These are phyloP conservation scores for Pyrenochaeta sp. DNA, from an alignment of 2,329 filamentous ascomycete genomes.

Conservation along the genomic window DNA sequence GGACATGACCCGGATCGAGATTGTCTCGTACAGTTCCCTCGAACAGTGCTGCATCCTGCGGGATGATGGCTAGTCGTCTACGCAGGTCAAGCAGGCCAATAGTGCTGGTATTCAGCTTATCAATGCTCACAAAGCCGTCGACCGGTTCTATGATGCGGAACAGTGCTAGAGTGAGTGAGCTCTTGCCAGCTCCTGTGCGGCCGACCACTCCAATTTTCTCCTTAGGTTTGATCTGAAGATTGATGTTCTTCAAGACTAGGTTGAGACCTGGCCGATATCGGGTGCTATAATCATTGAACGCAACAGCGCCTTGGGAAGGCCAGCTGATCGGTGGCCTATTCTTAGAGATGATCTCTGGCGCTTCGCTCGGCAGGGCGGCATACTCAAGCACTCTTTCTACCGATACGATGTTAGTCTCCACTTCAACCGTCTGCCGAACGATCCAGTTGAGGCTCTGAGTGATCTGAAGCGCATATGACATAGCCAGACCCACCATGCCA, in stretches of 20 bases:
- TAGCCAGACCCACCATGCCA: slow-evolving; percentile 87
- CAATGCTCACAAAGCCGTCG: slow-evolving; percentile 85
- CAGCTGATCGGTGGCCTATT: slow-evolving; percentile 87
- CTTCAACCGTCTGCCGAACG: slow-evolving; percentile 96
- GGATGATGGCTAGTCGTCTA: slow-evolving; percentile 91
- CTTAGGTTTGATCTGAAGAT: slow-evolving; percentile 88
- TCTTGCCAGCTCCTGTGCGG: slow-evolving; percentile 95
- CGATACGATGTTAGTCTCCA: slow-evolving; percentile 99
- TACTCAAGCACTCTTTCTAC: slow-evolving; percentile 98
- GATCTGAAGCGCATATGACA: slow-evolving; percentile 98
- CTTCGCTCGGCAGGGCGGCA: slow-evolving; percentile 87
- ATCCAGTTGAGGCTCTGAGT: slow-evolving; percentile 99
- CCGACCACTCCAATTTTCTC: slow-evolving; percentile 99
- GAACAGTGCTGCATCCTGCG: slow-evolving; percentile 95
- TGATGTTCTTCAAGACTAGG: slow-evolving; percentile 91
- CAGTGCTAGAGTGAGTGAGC: slow-evolving; percentile 86
- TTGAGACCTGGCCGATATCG: slow-evolving; percentile 90
- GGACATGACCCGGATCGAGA: slow-evolving; percentile 90
- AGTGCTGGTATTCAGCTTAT: slow-evolving; percentile 84
- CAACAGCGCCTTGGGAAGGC: slow-evolving; percentile 87
- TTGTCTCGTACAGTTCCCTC: slow-evolving; percentile 94
- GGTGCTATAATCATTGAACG: slow-evolving; percentile 93
- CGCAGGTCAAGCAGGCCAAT: slow-evolving; percentile 92
- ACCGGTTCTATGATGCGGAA: slow-evolving; percentile 95
- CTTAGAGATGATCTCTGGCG: slow-evolving; percentile 90